Conservation (phyloP, 1,284 basidiomycete species). For the Apiotrichum brassicae region DNA sequence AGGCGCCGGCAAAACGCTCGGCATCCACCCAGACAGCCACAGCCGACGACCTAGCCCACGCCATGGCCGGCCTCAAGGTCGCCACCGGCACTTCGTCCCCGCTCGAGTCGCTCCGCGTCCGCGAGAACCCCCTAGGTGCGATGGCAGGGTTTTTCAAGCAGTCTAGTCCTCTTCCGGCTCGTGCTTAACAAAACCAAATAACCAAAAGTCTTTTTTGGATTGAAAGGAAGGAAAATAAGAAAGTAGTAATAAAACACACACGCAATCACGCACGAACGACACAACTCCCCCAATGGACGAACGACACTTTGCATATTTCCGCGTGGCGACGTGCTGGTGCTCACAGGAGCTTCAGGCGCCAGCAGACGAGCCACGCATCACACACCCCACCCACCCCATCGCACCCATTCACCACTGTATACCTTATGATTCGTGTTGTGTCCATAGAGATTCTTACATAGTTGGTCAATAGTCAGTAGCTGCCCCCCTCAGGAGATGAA, state of each 20-base stretch:
- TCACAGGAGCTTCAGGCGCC: neutral
- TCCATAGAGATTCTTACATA: neutral
- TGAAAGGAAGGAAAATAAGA: no score
- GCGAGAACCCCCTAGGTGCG: constrained; percentile 27
- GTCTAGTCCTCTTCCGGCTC: neutral
- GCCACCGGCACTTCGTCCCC: constrained; percentile 21
- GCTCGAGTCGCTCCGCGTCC: constrained; percentile 14
- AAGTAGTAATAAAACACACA: neutral
- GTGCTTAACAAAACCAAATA: neutral
- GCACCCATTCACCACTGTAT: neutral
- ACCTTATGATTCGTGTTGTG: neutral
- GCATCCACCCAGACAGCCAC: constrained; percentile 1
- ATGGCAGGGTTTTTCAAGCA: constrained; percentile 24
- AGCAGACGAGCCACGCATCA: neutral
- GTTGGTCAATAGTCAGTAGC: neutral
- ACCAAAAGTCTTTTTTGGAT: no score
- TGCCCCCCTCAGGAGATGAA: neutral
- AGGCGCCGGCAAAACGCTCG: constrained; percentile 4
- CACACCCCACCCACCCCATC: neutral
- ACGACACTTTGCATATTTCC: neutral
- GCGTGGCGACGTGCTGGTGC: neutral
- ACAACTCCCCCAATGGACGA: neutral
- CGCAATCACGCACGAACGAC: neutral
- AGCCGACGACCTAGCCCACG: constrained; percentile 22
- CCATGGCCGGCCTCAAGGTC: constrained; percentile 31